A percentile compares a stretch with the other conserved stretches of the same genome.
Conservation (phyloP, 2,329 filamentous ascomycete species). For the Lojkania enalia region DNA sequence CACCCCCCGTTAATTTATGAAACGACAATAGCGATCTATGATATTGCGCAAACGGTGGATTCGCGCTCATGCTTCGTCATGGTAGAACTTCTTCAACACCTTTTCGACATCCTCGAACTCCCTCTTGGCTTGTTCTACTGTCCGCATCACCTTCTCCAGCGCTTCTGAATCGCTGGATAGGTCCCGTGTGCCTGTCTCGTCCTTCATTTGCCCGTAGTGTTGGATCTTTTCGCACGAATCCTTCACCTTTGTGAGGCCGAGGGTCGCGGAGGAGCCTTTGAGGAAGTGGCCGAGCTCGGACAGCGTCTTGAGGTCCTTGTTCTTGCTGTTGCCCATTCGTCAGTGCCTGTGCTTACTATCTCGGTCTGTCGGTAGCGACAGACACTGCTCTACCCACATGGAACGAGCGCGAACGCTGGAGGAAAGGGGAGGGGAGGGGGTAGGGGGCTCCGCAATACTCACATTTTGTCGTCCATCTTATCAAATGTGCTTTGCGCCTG, state of each 20-base stretch:
- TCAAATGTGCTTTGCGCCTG: conserved; percentile 85
- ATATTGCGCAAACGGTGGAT: too few relatives aligned
- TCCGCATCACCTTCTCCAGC: conserved; percentile 69
- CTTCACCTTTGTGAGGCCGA: conserved; percentile 87
- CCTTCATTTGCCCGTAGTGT: conserved; percentile 82
- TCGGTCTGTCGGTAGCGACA: too few relatives aligned
- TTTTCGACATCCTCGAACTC: conserved; percentile 76
- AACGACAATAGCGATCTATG: too few relatives aligned
- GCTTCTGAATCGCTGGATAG: conserved; percentile 65
- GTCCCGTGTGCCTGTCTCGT: conserved; percentile 69
- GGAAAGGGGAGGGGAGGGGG: too few relatives aligned
- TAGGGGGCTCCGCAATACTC: conserved; percentile 53
- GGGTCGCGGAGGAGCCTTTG: conserved; percentile 93
- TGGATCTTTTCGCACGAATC: conserved; percentile 97
- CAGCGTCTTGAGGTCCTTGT: conserved; percentile 71
- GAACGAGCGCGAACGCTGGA: too few relatives aligned
- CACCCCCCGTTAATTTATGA: too few relatives aligned
- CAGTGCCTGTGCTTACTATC: too few relatives aligned
- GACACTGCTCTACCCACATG: too few relatives aligned
- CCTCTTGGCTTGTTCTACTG: conserved; percentile 70
- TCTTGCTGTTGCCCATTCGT: conserved; percentile 57
- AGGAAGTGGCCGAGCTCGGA: conserved; percentile 91
- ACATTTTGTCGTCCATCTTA: conserved; percentile 84
- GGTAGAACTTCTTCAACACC: conserved; percentile 72
- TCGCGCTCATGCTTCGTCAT: conserved; percentile 44